Base-by-base conservation (phyloP, 768 basidiomycete genomes). In the Lentinula sp. region DNA sequence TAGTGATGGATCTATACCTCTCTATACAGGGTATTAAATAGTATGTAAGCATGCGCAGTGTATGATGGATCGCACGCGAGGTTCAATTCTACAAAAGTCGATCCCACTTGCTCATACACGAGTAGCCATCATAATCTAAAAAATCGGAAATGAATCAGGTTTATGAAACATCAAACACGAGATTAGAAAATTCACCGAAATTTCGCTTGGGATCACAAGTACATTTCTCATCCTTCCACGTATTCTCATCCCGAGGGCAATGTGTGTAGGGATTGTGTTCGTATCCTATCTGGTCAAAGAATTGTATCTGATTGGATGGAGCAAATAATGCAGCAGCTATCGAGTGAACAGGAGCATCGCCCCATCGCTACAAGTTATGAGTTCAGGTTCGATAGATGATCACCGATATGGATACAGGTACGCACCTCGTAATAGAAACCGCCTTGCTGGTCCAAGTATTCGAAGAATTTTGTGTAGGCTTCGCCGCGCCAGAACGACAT, bases 261-360 rank as follows among this genome's bases (percentile, higher is more conserved):
- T 84, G 83, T 64, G 77, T 80, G 72, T 80, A 84, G 5, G 79
- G 81, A 57, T 80, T 75, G 67, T 86, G 84, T 62, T 77, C 71
- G 68, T 78, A 80, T 16, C 88, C 89, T 46, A 92, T 89, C 66
- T 89, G 85, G 54, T 84, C 75, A 72, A 90, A 91, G 75, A 86
- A 91, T 67, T 90, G 87, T 43, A 91, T 80, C 71, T 85, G 80
- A 61, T 84, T 78, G 62, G 80, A 81, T 0, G 67, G 63, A 11
- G 80, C 78, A 68, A 88, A 85, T 21, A 88, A 71, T 0, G 84
- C 82, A 1, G 84, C 87, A 13, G 81, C 88, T 60, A 88, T 86
- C 32, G 81, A 83, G 67, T 88, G 87, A 1, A 89, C 84, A 1
- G 86, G 86, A 1, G 87, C 87, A 65, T 87, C 87, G 7, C 77